Percentiles rank a stretch among this genome's conserved stretches.
Evolutionary conservation across 805 yeast genomes (phyloP).

Genomic region (Hanseniaspora occidentalis): DNA sequence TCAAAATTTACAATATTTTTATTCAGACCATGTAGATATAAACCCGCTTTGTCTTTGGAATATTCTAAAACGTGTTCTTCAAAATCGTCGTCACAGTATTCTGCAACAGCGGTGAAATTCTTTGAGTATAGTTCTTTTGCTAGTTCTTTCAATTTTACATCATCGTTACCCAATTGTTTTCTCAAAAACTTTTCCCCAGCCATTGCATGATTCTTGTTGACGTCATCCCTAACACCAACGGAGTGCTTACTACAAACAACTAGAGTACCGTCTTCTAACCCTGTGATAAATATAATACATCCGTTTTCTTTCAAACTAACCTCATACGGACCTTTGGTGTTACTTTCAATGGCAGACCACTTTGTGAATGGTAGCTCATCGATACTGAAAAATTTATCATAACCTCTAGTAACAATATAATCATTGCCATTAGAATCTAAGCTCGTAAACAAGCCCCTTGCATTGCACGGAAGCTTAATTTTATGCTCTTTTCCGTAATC

Average conservation of each 20-base stretch:
- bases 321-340: constrained; percentile 65
- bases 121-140: constrained; percentile 39
- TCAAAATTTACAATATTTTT: constrained; percentile 46
- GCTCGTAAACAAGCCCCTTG: constrained; percentile 71
- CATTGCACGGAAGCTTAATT: constrained; percentile 50
- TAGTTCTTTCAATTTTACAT: constrained; percentile 34
- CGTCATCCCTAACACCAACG: constrained; percentile 52
- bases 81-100: constrained; percentile 80
- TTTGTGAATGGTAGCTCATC: constrained; percentile 48
- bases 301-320: constrained; percentile 87
- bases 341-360: constrained; percentile 30
- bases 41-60: constrained; percentile 49
- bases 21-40: constrained; percentile 85
- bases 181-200: constrained; percentile 53
- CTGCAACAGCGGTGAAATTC: constrained; percentile 79
- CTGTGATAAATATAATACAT: constrained; percentile 76
- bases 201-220: constrained; percentile 40
- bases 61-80: constrained; percentile 90
- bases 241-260: constrained; percentile 88
- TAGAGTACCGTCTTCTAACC: constrained; percentile 59
- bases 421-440: constrained; percentile 23
- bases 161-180: constrained; percentile 34
- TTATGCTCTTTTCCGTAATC: constrained; percentile 50
- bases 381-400: constrained; percentile 85
- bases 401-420: constrained; percentile 67